Evolutionary conservation across 106 monocot species (phyloP).

Genomic region (Dendrobium huoshanense): DNA sequence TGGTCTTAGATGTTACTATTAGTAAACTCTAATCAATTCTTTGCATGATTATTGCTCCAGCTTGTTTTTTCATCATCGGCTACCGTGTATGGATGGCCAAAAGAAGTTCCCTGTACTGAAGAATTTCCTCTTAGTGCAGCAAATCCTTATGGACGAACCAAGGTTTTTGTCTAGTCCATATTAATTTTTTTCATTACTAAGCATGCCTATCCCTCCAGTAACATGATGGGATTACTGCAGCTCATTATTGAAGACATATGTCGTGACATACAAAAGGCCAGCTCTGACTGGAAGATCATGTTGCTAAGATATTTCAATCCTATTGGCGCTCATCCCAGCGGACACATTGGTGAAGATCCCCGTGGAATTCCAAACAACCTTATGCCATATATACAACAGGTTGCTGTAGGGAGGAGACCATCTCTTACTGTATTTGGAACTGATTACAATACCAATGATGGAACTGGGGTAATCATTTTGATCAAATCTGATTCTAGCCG

Average conservation of each 20-base stretch:
- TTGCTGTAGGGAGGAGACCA: slow-evolving; percentile 64
- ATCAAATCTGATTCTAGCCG: too few species aligned
- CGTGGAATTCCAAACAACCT: slow-evolving; percentile 77
- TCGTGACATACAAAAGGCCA: slow-evolving; percentile 44
- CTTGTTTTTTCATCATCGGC: slow-evolving; percentile 95
- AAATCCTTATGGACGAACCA: slow-evolving; percentile 91
- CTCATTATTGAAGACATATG: slow-evolving; percentile 77
- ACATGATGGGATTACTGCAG: slow-evolving; percentile 21
- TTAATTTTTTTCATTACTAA: not conserved
- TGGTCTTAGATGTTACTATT: not conserved
- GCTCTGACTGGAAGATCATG: slow-evolving; percentile 63
- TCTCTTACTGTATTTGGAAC: slow-evolving; percentile 58
- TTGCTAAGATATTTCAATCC: slow-evolving; percentile 81
- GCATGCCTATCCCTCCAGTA: not conserved
- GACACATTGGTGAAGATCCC: slow-evolving; percentile 77
- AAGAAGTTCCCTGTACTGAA: slow-evolving; percentile 83
- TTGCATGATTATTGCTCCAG: slow-evolving; percentile 30
- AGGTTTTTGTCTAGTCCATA: slow-evolving; percentile 27
- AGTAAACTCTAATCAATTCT: not conserved
- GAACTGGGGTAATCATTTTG: slow-evolving; percentile 52
- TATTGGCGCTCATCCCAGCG: slow-evolving; percentile 79
- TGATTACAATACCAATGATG: slow-evolving; percentile 73
- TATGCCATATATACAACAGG: slow-evolving; percentile 83
- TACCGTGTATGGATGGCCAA: slow-evolving; percentile 93
- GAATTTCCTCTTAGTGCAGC: slow-evolving; percentile 64